Evolutionary conservation across 768 basidiomycete species (phyloP).

Genomic region (Tubosaeta brunneosetosa): DNA sequence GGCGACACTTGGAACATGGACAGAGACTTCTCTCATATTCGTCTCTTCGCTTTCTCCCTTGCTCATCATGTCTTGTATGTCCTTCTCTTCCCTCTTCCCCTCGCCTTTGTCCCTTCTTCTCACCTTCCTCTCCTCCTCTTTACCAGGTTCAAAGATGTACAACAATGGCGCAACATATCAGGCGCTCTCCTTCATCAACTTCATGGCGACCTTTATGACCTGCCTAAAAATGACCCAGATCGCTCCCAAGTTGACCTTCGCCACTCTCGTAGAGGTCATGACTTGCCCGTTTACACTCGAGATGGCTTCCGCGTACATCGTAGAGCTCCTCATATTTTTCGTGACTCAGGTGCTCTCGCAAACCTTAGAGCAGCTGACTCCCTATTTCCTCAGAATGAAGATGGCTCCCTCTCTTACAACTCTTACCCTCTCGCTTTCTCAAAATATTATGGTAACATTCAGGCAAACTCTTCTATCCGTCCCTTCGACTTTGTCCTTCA

Average conservation of each 20-base stretch:
- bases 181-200: neutral
- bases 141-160: neutral
- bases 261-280: neutral
- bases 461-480: neutral
- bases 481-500: neutral
- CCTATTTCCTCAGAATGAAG: neutral
- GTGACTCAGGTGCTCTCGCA: neutral
- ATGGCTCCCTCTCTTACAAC: neutral
- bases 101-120: neutral
- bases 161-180: neutral
- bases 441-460: neutral
- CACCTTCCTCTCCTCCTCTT: too few species aligned
- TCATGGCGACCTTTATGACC: neutral
- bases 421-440: constrained; percentile 6
- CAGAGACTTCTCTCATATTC: neutral
- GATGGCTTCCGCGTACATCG: neutral
- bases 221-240: neutral
- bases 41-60: neutral
- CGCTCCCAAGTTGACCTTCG: neutral
- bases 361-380: neutral
- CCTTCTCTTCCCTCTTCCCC: neutral
- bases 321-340: neutral
- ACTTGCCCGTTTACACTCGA: neutral
- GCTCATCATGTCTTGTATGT: constrained; percentile 5
- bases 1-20: neutral